phyloP scores from a whole-genome alignment of 2,329 filamentous ascomycete genomes.

The Botrytis cinerea region DNA sequence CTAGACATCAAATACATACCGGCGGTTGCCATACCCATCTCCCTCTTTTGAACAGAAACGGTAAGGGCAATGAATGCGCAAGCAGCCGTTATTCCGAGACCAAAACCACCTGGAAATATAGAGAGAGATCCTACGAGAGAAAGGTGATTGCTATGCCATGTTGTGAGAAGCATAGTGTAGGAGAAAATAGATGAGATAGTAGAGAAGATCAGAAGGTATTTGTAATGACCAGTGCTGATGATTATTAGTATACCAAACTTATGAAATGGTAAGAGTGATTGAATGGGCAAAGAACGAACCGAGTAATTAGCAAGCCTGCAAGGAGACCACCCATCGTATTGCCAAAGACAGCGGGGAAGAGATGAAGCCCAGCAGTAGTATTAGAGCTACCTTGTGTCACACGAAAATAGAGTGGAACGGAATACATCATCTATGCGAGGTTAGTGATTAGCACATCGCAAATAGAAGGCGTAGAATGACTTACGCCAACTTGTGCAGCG shows the following conservation, averaged over 20 bases:
- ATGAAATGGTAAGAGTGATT: not conserved
- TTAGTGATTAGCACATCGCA: conserved; percentile 3
- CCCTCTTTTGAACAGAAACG: conserved; percentile 47
- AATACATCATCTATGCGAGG: conserved; percentile 57
- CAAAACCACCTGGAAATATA: conserved; percentile 58
- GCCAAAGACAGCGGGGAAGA: conserved; percentile 67
- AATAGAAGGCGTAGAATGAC: conserved; percentile 32
- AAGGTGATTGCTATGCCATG: conserved; percentile 60
- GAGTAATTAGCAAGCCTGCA: conserved; percentile 48
- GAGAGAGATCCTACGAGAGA: conserved; percentile 58
- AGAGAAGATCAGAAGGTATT: conserved; percentile 53
- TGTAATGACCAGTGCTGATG: conserved; percentile 57
- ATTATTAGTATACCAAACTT: conserved; percentile 1
- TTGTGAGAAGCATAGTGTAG: conserved; percentile 55
- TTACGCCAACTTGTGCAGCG: conserved; percentile 58
- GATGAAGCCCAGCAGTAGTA: conserved; percentile 58
- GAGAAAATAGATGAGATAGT: conserved; percentile 51
- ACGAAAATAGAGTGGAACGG: conserved; percentile 70
- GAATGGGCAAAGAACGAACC: conserved; percentile 29
- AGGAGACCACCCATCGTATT: conserved; percentile 66
- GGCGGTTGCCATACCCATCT: conserved; percentile 53
- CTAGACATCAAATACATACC: conserved; percentile 48
- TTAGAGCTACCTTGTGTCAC: conserved; percentile 59
- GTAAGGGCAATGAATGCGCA: conserved; percentile 54
- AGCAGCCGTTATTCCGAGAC: conserved; percentile 49